Base-by-base conservation (phyloP, 805 yeast species). In the Candida sphagnicola region DNA sequence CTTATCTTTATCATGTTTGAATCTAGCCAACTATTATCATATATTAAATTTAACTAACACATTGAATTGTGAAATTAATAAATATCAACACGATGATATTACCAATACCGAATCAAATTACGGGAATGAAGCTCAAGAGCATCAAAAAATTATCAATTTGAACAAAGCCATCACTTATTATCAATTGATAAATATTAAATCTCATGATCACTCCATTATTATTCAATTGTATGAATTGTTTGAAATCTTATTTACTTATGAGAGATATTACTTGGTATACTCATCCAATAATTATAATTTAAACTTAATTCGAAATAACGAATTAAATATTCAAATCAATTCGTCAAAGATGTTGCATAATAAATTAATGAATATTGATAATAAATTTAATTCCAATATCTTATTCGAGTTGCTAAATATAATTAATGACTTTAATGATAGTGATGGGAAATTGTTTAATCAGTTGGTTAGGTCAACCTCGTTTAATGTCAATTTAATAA, bases 11-110 rank as follows among this genome's bases (percentile, higher is more conserved):
- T 39, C 55, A 15, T 51, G 52, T 18, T 28, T 61, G 4, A 62
- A 64, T 40, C 44, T 61, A 41, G 59, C 55, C 38, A 51, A 56
- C 40, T 64, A 61, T 42, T 53, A 57, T 40, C 63, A 57, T 35
- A 54, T 52, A 17, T 50, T 56, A 39, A 59, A 56, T 37, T 41
- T 57, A 24, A 56, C 59, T 26, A 53, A 56, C 33, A 51, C 58
- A 10, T 47, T 51, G 14, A 54, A 51, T 36, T 31, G 43, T 42
- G 38, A 47, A 42, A 36, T 45, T 51, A 12, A 42, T 49, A 26
- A 10, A 18, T 13, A 23, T 19, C 13, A 33, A 4, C 8, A 10
- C 6, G 38, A 30, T 18, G 40, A 35, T 10, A 21, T 41, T 8
- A 16, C 24, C 3, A 24, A 33, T 15, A 21, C 28, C 28, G 29